Base-by-base conservation (phyloP, 345 rosid species). In the Ceriops tagal region DNA sequence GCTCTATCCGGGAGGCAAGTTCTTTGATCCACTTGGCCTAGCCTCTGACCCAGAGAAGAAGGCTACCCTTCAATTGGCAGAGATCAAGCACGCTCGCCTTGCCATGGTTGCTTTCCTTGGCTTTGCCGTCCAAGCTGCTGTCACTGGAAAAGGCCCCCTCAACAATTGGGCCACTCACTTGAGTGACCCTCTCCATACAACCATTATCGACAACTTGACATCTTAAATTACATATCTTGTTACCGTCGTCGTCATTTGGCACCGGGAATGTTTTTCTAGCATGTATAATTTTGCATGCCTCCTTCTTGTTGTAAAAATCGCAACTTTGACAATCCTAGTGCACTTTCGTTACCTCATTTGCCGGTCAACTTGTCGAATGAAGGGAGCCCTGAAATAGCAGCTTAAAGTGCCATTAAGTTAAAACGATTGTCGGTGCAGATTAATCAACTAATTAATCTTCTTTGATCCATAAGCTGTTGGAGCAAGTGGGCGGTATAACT, bases 81-180 rank as follows among this genome's bases (percentile, higher is more conserved):
- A 93, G 92, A 93, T 93, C 81, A 93, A 93, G 87, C 98, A 93
- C 68, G 98, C 98, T 20, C 97, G 98, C 28, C 91, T 91, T 9
- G 98, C 98, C 49, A 89, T 93, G 98, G 89, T 93, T 18, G 97
- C 69, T 5, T 91, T 89, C 83, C 80, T 93, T 1, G 97, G 98
- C 6, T 93, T 93, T 4, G 97, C 92, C 0, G 98, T 91, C 66
- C 98, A 93, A 74, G 98, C 98, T 3, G 95, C 87, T 4, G 97
- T 78, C 1, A 89, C 97, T 0, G 95, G 97, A 60, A 91, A 91
- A 81, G 96, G 89, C 18, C 98, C 98, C 6, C 97, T 93, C 78
- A 91, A 91, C 95, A 93, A 93, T 78, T 93, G 98, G 97, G 98
- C 92, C 22, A 91, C 96, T 65, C 98, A 93, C 82, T 80, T 93